Evolutionary conservation across 1,284 basidiomycete species (phyloP).

Genomic region (Leccinum subrobustum): DNA sequence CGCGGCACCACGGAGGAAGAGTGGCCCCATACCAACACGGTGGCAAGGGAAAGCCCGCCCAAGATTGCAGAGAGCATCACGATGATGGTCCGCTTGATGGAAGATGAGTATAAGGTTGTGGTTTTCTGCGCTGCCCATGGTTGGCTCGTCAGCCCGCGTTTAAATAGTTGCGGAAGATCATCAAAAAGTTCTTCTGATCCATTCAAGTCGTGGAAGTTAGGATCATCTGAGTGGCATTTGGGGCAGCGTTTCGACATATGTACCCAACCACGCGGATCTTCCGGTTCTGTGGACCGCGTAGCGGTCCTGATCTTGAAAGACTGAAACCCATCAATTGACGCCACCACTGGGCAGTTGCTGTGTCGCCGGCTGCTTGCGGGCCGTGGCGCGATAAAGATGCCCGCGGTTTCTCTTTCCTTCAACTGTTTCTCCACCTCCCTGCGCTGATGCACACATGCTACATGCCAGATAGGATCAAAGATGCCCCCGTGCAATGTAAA

Average conservation of each 20-base stretch:
- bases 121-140: neutral
- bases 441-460: neutral
- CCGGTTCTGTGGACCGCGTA: too few species aligned
- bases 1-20: constrained; percentile 8
- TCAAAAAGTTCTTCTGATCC: neutral
- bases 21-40: constrained; percentile 10
- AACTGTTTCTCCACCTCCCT: neutral
- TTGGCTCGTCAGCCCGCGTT: neutral
- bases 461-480: neutral
- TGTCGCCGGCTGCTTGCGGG: neutral
- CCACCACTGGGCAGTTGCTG: neutral
- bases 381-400: neutral
- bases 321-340: neutral
- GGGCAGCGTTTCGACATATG: too few species aligned
- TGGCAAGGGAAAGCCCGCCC: constrained; percentile 20
- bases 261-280: too few species aligned
- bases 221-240: too few species aligned
- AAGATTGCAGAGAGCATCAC: constrained; percentile 21
- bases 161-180: neutral
- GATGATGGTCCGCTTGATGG: neutral
- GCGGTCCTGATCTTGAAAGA: too few species aligned
- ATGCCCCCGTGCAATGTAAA: neutral
- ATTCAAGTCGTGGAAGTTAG: too few species aligned
- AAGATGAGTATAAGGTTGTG: neutral
- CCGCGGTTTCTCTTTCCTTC: neutral